These are phyloP conservation scores for Leavenworthia alabamica DNA, from an alignment of 345 rosid species.

Conservation along the genomic window DNA sequence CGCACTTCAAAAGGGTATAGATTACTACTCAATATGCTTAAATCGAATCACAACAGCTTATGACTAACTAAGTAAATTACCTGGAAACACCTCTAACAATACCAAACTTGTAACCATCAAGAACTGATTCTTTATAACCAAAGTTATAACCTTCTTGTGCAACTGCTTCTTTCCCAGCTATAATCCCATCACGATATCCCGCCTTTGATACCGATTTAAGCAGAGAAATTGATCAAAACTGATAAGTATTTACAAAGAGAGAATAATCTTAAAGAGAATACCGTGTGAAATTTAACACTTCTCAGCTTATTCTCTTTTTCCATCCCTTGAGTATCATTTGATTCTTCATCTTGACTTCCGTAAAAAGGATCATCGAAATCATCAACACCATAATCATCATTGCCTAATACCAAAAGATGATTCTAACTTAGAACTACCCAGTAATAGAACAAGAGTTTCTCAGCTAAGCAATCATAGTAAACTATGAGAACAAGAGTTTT, in stretches of 20 bases:
- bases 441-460: background rate
- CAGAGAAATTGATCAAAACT: background rate
- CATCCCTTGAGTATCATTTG: slow-evolving; percentile 28
- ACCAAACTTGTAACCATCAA: slow-evolving; percentile 66
- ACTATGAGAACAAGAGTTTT: background rate
- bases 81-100: slow-evolving; percentile 69
- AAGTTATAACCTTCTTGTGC: slow-evolving; percentile 74
- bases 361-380: slow-evolving; percentile 37
- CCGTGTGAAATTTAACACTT: slow-evolving; percentile 41
- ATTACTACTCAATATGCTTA: background rate
- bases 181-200: slow-evolving; percentile 79
- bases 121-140: slow-evolving; percentile 66
- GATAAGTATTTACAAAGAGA: background rate
- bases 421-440: background rate
- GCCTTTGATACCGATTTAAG: slow-evolving; percentile 32
- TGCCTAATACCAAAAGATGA: slow-evolving; percentile 18
- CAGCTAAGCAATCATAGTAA: background rate
- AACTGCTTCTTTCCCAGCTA: slow-evolving; percentile 67
- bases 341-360: slow-evolving; percentile 44
- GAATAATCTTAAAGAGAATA: slow-evolving; percentile 13
- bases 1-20: slow-evolving; percentile 33
- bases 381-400: slow-evolving; percentile 24
- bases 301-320: slow-evolving; percentile 48
- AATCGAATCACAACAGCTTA: background rate
- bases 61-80: slow-evolving; percentile 23